Conservation (phyloP, 176 grass and related monocot species). For the Cocos nucifera region DNA sequence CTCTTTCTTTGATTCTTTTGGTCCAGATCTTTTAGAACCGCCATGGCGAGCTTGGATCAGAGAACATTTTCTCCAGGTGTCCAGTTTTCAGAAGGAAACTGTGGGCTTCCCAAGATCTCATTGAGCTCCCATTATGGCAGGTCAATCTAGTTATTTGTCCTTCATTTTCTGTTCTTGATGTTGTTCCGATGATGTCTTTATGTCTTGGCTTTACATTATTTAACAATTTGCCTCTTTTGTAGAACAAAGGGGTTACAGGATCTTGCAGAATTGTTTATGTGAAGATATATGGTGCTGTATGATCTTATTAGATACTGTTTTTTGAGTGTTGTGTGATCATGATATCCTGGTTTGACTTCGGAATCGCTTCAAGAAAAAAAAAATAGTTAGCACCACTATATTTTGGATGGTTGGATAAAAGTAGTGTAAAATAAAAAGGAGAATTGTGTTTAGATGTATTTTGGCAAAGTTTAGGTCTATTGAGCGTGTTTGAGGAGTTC, state of each 20-base stretch:
- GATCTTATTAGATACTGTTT: too few relatives aligned
- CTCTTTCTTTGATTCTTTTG: slow-evolving; percentile 1
- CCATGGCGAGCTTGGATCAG: slow-evolving; percentile 51
- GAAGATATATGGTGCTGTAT: too few relatives aligned
- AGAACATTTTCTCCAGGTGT: slow-evolving; percentile 55
- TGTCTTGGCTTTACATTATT: neutral
- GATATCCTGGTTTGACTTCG: too few relatives aligned
- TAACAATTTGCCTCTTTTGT: neutral
- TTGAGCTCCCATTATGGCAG: slow-evolving; percentile 71
- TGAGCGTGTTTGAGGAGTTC: too few relatives aligned
- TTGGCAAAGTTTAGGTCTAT: too few relatives aligned
- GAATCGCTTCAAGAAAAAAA: too few relatives aligned
- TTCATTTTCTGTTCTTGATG: neutral
- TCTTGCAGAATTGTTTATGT: too few relatives aligned
- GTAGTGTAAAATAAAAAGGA: neutral
- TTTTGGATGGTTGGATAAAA: neutral
- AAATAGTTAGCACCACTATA: too few relatives aligned
- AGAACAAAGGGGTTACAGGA: too few relatives aligned
- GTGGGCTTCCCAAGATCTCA: slow-evolving; percentile 58
- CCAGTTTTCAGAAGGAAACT: slow-evolving; percentile 63
- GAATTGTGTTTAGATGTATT: too few relatives aligned
- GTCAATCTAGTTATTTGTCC: slow-evolving; percentile 22
- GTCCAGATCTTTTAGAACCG: slow-evolving; percentile 42
- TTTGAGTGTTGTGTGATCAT: too few relatives aligned
- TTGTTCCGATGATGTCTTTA: neutral